Evolutionary conservation across 163 green algal genomes (phyloP).

Genomic region (Coccomyxa subellipsoidea): DNA sequence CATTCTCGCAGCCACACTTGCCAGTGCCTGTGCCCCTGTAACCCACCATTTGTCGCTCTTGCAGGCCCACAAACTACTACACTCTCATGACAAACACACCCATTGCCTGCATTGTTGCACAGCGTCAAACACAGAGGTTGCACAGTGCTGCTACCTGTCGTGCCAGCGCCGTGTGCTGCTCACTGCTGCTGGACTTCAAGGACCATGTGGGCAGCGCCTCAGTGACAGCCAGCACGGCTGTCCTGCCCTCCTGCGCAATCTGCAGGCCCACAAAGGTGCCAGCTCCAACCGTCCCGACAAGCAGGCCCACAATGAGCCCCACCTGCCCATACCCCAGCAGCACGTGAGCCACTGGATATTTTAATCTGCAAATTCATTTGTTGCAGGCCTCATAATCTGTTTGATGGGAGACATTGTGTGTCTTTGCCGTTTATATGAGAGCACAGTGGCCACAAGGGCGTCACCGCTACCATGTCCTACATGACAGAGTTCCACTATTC

Average conservation of each 20-base stretch:
- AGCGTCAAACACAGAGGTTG: not conserved
- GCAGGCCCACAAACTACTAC: no score
- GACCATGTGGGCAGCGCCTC: conserved; percentile 1
- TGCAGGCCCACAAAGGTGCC: conserved; percentile 33
- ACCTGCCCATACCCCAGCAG: not conserved
- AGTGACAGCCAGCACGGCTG: not conserved
- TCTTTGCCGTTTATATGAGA: no score
- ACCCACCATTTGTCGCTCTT: not conserved
- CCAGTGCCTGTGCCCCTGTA: not conserved
- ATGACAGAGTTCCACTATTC: no score
- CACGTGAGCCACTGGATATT: no score
- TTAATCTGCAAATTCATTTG: no score
- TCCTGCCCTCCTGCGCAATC: conserved; percentile 23
- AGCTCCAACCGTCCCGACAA: conserved; percentile 33
- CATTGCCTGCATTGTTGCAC: not conserved
- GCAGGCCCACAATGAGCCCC: conserved; percentile 36
- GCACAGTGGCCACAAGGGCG: no score
- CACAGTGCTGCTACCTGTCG: not conserved
- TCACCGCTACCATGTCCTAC: no score
- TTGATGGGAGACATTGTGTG: no score
- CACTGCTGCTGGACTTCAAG: not conserved
- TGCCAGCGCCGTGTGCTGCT: not conserved
- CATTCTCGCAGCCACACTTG: conserved; percentile 13
- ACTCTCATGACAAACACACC: not conserved
- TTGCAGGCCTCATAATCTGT: no score